Evolutionary conservation across 805 yeast genomes (phyloP).

Genomic region (Candida berthetii): DNA sequence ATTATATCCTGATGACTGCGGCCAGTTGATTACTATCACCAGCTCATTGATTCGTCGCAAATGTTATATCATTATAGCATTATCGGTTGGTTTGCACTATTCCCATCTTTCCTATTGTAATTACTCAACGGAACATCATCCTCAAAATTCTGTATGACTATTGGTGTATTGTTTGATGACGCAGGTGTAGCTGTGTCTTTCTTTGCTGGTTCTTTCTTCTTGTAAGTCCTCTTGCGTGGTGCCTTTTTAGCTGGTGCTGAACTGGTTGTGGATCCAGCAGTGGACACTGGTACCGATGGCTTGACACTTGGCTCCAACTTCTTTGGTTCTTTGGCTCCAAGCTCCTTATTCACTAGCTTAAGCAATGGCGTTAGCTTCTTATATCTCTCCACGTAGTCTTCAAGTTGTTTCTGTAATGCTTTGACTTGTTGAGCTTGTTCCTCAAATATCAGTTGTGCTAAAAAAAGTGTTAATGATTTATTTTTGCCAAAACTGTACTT

Average conservation of each 20-base stretch:
- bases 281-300: slow-evolving; percentile 22
- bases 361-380: slow-evolving; percentile 40
- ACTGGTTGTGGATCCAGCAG: slow-evolving; percentile 3
- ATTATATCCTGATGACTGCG: no score
- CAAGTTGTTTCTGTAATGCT: slow-evolving; percentile 29
- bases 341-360: slow-evolving; percentile 36
- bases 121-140: neutral
- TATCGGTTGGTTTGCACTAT: slow-evolving; percentile 17
- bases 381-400: slow-evolving; percentile 40
- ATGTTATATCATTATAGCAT: slow-evolving; percentile 8
- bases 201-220: slow-evolving; percentile 23
- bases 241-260: slow-evolving; percentile 8
- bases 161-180: neutral
- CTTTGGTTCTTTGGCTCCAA: slow-evolving; percentile 48
- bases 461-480: neutral
- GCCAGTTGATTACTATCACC: no score
- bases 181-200: slow-evolving; percentile 70
- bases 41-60: no score
- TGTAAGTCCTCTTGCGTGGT: slow-evolving; percentile 14
- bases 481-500: neutral
- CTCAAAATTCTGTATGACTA: neutral
- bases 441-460: slow-evolving; percentile 20
- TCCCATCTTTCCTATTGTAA: slow-evolving; percentile 6
- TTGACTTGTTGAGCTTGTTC: slow-evolving; percentile 28
- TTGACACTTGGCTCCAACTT: slow-evolving; percentile 70